Base-by-base conservation (phyloP, 1,284 basidiomycete species). In the Kwoniella shivajii region DNA sequence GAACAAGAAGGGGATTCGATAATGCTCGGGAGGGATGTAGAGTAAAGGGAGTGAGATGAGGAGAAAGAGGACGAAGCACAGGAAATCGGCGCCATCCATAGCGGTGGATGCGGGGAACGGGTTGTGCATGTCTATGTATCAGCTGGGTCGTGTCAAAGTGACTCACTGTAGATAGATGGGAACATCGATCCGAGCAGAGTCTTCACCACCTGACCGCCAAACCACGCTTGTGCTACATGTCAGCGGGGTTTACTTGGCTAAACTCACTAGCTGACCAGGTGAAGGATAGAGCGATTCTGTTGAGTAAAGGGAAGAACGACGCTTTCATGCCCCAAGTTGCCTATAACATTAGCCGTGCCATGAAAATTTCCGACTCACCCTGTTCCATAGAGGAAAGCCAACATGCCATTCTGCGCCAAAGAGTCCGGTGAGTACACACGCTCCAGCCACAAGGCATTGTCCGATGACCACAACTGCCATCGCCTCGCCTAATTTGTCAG, bases 1-100 rank as follows among this genome's bases (percentile, higher is more conserved):
- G 47, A 72, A 54, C 56, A 76, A 63, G 64, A 79, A 76, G 6
- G 79, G 74, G 26, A 67, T 67, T 0, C 72, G 59, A 51, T 76
- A 71, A 46, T 76, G 65, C 59, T 74, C 70, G 1, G 74, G 71
- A 6, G 68, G 67, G 10, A 77, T 65, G 44, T 61, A 66, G 9
- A 78, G 64, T 16, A 77, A 57, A 0, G 78, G 75, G 0, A 79
- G 43, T 4, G 68, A 71, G 51, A 80, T 55, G 36, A 72, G 50
- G 34, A 73, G 68, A 64, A 79, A 80, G 43, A 80, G 57, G 44
- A 74, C 63, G 63, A 79, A 79, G 51, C 68, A 74, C n/a, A 80
- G 50, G 34, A 79, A 75, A 47, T 76, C 75, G 33, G 66, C 60
- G 0, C 66, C 65, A 11, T 64, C 69, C 46, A 76, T 63, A 26